Base-by-base conservation (phyloP, 176 grass and related monocot species). In the Miscanthus lutarioriparius region DNA sequence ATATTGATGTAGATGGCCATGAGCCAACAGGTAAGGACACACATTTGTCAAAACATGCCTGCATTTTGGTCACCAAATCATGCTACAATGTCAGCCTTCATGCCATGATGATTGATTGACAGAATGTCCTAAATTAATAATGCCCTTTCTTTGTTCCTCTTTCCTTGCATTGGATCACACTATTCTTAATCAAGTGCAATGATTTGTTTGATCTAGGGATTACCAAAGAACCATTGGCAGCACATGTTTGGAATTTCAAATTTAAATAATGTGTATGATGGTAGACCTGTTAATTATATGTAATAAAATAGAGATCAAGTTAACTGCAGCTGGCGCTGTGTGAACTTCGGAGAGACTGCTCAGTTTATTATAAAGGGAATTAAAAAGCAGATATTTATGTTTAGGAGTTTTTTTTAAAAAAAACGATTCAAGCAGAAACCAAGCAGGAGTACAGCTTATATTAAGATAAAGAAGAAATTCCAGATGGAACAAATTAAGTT, bases 51-150 rank as follows among this genome's bases (percentile, higher is more conserved):
- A 47, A 78, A 56, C 23, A 64, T 23, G 64, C 67, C 54, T 39
- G 15, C 37, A 87, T 48, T 48, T 56, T 70, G 26, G 72, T 40
- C 36, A 77, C 65, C 74, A 78, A 82, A 83, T 65, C 86, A 78
- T 66, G 74, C 67, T 61, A 73, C 56, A 78, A 23, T 35, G 39
- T 28, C 74, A 62, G 67, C 17, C 74, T 73, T 83, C 83, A 56
- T 72, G 13, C 40, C 86, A 88, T 73, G 67, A 83, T 88, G 80
- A 88, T 79, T 88, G 82, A 54, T 70, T 61, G 64, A 25, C 61
- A 75, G 33, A 37, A 83, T 82, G 75, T 65, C 66, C 53, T 69
- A 48, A 51, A 35, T 80, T 36, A 32, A 64, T 74, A 33, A 30
- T 73, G 74, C 17, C 67, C 43, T 71, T 77, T 30, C 64, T 41